These are phyloP conservation scores for Mortierella sp. DNA, from an alignment of 371 early-diverging fungal genomes.

Conservation along the genomic window DNA sequence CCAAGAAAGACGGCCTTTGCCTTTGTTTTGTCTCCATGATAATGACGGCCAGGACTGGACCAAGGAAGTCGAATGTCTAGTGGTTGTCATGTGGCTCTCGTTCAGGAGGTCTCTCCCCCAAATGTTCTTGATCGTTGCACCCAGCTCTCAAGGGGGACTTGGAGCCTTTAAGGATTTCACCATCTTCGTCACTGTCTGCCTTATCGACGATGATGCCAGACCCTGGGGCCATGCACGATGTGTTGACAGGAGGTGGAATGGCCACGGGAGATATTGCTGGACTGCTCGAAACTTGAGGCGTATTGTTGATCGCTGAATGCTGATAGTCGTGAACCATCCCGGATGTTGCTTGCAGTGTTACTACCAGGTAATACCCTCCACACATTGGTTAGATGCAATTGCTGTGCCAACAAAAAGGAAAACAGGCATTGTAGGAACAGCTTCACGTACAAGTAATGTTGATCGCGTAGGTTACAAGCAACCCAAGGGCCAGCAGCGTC, in stretches of 20 bases:
- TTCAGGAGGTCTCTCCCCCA: no score
- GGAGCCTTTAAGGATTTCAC: neutral
- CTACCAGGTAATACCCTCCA: no score
- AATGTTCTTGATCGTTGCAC: no score
- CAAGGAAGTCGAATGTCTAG: no score
- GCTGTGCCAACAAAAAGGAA: neutral
- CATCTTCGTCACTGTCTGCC: slow-evolving; percentile 8
- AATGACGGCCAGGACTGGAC: no score
- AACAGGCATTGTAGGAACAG: neutral
- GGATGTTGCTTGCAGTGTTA: slow-evolving; percentile 32
- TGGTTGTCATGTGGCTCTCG: no score
- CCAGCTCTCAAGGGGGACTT: no score
- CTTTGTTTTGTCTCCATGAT: no score
- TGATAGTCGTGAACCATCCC: slow-evolving; percentile 14
- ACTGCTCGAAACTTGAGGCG: neutral
- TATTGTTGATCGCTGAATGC: slow-evolving; percentile 17
- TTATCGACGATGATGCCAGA: slow-evolving; percentile 25
- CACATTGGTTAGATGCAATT: neutral
- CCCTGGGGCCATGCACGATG: slow-evolving; percentile 21
- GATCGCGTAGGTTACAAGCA: slow-evolving; percentile 22
- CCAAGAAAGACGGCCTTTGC: neutral
- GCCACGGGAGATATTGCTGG: neutral
- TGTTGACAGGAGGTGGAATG: slow-evolving; percentile 16
- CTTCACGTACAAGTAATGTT: slow-evolving; percentile 38
- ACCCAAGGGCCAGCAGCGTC: slow-evolving; percentile 21